Conservation (phyloP, 2,329 filamentous ascomycete genomes). For the Curvularia spicifera region DNA sequence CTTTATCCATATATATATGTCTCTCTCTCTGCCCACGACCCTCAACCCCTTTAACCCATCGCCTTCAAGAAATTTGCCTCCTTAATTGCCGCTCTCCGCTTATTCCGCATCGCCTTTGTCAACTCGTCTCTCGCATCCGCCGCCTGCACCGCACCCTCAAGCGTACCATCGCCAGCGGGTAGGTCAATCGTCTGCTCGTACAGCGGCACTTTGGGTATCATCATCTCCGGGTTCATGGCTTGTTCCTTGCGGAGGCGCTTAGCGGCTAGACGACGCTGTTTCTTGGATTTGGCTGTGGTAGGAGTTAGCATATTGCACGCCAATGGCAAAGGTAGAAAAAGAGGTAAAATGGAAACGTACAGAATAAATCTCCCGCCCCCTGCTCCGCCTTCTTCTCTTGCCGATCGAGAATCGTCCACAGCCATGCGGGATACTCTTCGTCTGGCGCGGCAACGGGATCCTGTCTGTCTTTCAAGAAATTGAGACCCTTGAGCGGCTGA, state of each 20-base stretch:
- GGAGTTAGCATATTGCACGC: neutral
- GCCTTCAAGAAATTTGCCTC: constrained; percentile 84
- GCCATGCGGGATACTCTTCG: constrained; percentile 78
- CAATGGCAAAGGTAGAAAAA: too few species aligned
- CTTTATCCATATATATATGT: too few species aligned
- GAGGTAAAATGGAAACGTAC: constrained; percentile 59
- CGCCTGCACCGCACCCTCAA: constrained; percentile 56
- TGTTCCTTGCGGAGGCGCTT: constrained; percentile 68
- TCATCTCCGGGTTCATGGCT: constrained; percentile 68
- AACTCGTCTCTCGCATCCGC: constrained; percentile 65
- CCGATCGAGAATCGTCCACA: constrained; percentile 74
- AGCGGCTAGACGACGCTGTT: constrained; percentile 74
- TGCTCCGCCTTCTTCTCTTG: constrained; percentile 62
- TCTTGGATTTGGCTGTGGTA: constrained; percentile 72
- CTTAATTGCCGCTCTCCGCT: constrained; percentile 79
- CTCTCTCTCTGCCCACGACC: neutral
- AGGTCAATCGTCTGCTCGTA: constrained; percentile 81
- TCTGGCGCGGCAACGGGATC: constrained; percentile 79
- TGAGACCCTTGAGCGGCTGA: constrained; percentile 74
- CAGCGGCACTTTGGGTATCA: constrained; percentile 70
- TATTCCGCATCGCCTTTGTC: constrained; percentile 73
- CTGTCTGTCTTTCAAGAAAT: constrained; percentile 74
- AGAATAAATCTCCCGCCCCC: constrained; percentile 76
- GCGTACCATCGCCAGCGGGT: constrained; percentile 59
- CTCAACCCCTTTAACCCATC: constrained; percentile 58